phyloP scores from a whole-genome alignment of 1,284 basidiomycete species.

The Trichosporon asahii region DNA sequence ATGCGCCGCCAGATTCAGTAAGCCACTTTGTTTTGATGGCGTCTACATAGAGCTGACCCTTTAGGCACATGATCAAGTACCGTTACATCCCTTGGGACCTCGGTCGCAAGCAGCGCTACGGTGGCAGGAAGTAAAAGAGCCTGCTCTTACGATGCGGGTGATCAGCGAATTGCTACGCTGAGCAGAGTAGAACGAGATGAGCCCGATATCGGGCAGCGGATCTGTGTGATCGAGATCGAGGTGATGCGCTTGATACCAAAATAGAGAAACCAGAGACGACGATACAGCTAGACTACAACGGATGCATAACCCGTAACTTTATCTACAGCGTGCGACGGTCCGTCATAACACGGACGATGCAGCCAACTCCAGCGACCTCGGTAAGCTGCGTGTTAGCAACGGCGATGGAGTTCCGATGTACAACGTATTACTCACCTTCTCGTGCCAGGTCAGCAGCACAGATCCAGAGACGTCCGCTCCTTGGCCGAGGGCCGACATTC shows the following conservation, averaged over 20 bases:
- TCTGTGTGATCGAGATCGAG: background rate
- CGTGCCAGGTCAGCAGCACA: conserved; percentile 90
- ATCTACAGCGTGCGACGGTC: conserved; percentile 75
- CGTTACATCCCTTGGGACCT: conserved; percentile 61
- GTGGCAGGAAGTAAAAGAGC: conserved; percentile 38
- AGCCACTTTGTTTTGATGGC: conserved; percentile 49
- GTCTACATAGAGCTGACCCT: background rate
- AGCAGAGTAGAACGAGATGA: background rate
- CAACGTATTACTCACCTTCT: conserved; percentile 85
- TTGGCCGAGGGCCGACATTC: conserved; percentile 59
- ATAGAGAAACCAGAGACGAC: background rate
- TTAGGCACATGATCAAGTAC: conserved; percentile 98
- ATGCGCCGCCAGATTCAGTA: conserved; percentile 92
- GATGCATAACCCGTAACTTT: conserved; percentile 20
- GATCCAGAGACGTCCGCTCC: conserved; percentile 80
- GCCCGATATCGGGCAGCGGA: background rate
- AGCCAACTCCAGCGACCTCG: conserved; percentile 90
- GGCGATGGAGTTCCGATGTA: background rate
- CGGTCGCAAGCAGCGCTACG: conserved; percentile 48
- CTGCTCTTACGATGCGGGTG: background rate
- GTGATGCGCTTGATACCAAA: background rate
- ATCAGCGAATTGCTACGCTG: background rate
- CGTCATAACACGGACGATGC: conserved; percentile 96
- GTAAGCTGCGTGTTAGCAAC: conserved; percentile 64
- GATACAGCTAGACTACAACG: conserved; percentile 22